Base-by-base conservation (phyloP, 495 filamentous ascomycete genomes). In the Evansstolkia leycettana region DNA sequence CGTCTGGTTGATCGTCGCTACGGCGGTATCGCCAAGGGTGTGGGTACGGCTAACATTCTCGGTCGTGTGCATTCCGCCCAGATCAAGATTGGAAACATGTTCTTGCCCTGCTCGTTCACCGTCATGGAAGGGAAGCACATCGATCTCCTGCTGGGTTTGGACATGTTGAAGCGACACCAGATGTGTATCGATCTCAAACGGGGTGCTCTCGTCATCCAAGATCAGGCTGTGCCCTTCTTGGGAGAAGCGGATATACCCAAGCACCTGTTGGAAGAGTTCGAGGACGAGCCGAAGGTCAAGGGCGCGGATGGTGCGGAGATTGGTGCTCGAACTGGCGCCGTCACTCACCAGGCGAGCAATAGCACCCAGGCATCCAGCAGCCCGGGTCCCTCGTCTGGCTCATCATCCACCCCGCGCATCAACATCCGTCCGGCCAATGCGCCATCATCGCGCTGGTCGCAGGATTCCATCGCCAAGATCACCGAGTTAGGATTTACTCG, bases 41-140 rank as follows among this genome's bases (percentile, higher is more conserved):
- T 99, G 11, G 90, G 90, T 13, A 94, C 87, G 1, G 92, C 90
- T 23, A 80, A 76, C 31, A 94, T 99, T 41, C 76, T 99, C 12
- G 90, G 90, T 25, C 85, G 88, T 17, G 90, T 99, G 0, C 90
- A 96, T 51, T 82, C 80, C 12, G 89, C 92, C 10, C 83, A 83
- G 55, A 89, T 96, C 52, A 84, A 82, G 60, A 93, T 99, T 43
- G 92, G 90, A 12, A 72, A 70, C 24, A 73, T 88, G 48, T 86
- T 84, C 50, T 71, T 99, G 33, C 76, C 88, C 0, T 95, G 87
- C 65, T 83, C 82, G 32, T 99, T 99, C 58, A 96, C 92, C n/a
- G 90, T 99, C 43, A 95, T 99, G 90, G 90, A 99, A 59, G 90
- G 90, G 24, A 99, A 96, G 58, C 77, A 83, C 39, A 90, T 96